Conservation (phyloP, 2,329 filamentous ascomycete genomes). For the Pseudogymnoascus sp. region DNA sequence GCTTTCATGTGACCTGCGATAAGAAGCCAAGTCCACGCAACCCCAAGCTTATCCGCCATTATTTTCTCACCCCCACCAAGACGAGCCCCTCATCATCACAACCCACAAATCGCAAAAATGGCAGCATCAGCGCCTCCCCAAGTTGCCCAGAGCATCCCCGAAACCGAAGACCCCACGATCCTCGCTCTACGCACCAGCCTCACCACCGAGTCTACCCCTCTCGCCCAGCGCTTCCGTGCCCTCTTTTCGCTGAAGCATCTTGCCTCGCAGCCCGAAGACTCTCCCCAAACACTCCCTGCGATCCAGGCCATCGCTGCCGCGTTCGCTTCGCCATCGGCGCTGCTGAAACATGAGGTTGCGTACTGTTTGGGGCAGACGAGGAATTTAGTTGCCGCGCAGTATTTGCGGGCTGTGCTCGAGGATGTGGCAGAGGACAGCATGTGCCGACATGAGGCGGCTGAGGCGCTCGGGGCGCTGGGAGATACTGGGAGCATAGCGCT, state of each 20-base stretch:
- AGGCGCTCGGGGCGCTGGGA: conserved; percentile 84
- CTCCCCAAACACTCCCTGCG: conserved; percentile 46
- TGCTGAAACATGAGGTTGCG: conserved; percentile 92
- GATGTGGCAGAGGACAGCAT: conserved; percentile 82
- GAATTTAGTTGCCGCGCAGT: conserved; percentile 64
- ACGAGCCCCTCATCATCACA: not conserved
- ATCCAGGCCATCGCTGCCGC: conserved; percentile 80
- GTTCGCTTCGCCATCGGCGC: conserved; percentile 74
- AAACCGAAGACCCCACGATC: conserved; percentile 30
- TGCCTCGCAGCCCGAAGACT: conserved; percentile 56
- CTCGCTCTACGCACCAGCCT: conserved; percentile 61
- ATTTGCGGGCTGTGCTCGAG: conserved; percentile 64
- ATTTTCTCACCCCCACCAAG: conserved; percentile 5
- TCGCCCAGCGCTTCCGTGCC: conserved; percentile 86
- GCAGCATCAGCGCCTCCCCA: not conserved
- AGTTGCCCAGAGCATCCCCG: not conserved
- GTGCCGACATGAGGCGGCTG: conserved; percentile 93
- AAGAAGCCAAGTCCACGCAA: conserved; percentile 2
- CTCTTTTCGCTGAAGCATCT: conserved; percentile 97
- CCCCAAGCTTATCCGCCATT: conserved; percentile 1
- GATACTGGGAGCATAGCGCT: conserved; percentile 65
- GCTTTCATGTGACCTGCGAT: conserved; percentile 3
- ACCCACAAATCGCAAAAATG: conserved; percentile 1
- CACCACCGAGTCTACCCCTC: conserved; percentile 68
- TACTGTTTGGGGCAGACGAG: conserved; percentile 93